phyloP scores from a whole-genome alignment of 2,329 filamentous ascomycete species.

The Didymellaceae sp. region DNA sequence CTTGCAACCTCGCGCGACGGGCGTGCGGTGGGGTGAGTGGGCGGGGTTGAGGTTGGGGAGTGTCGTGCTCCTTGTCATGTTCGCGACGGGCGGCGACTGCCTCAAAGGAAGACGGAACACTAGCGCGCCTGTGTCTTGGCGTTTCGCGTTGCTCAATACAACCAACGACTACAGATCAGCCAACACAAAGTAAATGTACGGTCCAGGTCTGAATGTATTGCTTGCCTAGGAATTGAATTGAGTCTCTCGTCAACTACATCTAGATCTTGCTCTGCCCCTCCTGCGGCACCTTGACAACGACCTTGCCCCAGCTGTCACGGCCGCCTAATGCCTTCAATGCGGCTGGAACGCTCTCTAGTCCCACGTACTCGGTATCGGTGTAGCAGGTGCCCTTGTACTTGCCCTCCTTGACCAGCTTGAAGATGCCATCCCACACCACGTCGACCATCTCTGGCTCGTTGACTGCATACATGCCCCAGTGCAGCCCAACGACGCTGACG shows the following conservation, averaged over 20 bases:
- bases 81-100: slow-evolving; percentile 34
- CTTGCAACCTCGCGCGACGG: slow-evolving; percentile 4
- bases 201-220: too few relatives aligned
- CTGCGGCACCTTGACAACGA: slow-evolving; percentile 84
- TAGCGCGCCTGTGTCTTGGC: slow-evolving; percentile 15
- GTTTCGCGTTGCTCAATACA: too few relatives aligned
- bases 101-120: slow-evolving; percentile 26
- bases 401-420: slow-evolving; percentile 75
- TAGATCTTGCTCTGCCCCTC: slow-evolving; percentile 48
- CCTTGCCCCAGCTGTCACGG: slow-evolving; percentile 93
- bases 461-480: slow-evolving; percentile 85
- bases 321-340: slow-evolving; percentile 79
- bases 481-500: slow-evolving; percentile 84
- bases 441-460: slow-evolving; percentile 74
- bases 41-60: slow-evolving; percentile 20
- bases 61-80: slow-evolving; percentile 25
- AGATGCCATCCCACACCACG: slow-evolving; percentile 82
- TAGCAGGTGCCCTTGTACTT: slow-evolving; percentile 86
- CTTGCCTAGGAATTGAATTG: not conserved
- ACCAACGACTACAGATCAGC: too few relatives aligned
- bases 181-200: too few relatives aligned
- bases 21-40: slow-evolving; percentile 10
- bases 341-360: slow-evolving; percentile 77
- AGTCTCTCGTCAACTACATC: not conserved
- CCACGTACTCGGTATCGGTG: slow-evolving; percentile 80